Evolutionary conservation across 1,139 yeast species (phyloP), one percentile per base, ranked within the genome.

Genomic region (Hansenula lynferdii): DNA sequence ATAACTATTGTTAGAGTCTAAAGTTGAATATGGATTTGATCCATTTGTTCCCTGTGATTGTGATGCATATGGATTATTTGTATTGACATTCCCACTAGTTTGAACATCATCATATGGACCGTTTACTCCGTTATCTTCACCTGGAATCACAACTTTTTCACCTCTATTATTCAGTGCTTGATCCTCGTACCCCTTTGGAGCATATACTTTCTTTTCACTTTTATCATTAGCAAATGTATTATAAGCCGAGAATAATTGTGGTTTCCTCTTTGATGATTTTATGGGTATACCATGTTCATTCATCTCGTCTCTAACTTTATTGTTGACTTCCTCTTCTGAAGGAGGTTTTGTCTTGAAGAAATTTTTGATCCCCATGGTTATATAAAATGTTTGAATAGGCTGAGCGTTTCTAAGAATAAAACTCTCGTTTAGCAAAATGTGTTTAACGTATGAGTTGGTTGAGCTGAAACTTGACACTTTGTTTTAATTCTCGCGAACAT

Each of bases 161-260:
- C 33, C 46, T 18, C 34, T 40, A 25, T 45, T 42, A 27, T 38
- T 42, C 10, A 36, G 37, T 5, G 57, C 58, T 36, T 19, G 22
- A 15, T 30, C 33, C 21, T 61, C 64, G 43, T 63, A 64, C 43
- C 78, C 48, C 67, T 78, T 36, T 60, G 76, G 60, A 53, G 67
- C 53, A 66, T 77, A 45, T 15, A 58, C 53, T 29, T 53, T 75
- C 62, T 56, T 67, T 54, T 47, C 58, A 47, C 41, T 53, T 35
- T 39, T 45, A 28, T 49, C 54, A 24, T 42, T 47, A 16, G 54
- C 54, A 34, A 39, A 50, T 7, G 46, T 44, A 1, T 70, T 70
- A 55, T 81, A 83, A 4, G 87, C 89, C 9, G 81, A 76, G 56
- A 83, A 83, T 51, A 77, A 77, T 49, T 70, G 77, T 47, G 67